Conservation (phyloP, 441 rosid genomes). For the Breynia disticha region DNA sequence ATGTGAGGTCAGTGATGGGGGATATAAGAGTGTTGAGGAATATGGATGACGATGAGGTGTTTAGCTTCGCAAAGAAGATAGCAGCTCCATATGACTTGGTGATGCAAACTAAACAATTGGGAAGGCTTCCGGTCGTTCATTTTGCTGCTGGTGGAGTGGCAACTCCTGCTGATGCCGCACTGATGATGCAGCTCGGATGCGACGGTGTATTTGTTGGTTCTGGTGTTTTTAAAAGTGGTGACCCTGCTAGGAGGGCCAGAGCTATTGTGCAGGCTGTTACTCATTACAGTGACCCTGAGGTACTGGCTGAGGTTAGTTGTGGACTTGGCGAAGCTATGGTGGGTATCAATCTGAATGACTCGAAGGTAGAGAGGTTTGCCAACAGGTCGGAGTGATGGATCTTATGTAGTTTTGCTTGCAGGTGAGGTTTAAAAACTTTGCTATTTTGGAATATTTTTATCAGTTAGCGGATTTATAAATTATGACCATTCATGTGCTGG, state of each 20-base stretch:
- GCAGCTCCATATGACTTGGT: conserved; percentile 87
- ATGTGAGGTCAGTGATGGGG: conserved; percentile 86
- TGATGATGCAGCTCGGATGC: conserved; percentile 96
- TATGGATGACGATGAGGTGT: conserved; percentile 96
- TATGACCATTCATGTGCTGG: no score
- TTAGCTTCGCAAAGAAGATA: conserved; percentile 69
- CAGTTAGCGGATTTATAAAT: no score
- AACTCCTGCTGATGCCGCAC: conserved; percentile 92
- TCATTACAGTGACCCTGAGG: conserved; percentile 74
- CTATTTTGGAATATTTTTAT: not conserved
- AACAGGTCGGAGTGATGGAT: conserved; percentile 42
- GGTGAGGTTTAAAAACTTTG: not conserved
- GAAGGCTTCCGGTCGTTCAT: conserved; percentile 93
- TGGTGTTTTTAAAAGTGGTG: conserved; percentile 90
- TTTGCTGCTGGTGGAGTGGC: conserved; percentile 98
- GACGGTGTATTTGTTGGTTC: conserved; percentile 94
- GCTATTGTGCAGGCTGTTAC: conserved; percentile 96
- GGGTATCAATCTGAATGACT: conserved; percentile 68
- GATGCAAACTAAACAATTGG: conserved; percentile 93
- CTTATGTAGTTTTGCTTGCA: not conserved
- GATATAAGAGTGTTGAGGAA: conserved; percentile 61
- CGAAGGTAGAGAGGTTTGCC: conserved; percentile 89
- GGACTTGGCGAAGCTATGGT: conserved; percentile 96
- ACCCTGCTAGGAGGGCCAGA: conserved; percentile 76
- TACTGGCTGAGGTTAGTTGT: conserved; percentile 80